A percentile compares a stretch with the other conserved stretches of the same genome.
Conservation (phyloP, 345 rosid species). For the Corchorus olitorius region DNA sequence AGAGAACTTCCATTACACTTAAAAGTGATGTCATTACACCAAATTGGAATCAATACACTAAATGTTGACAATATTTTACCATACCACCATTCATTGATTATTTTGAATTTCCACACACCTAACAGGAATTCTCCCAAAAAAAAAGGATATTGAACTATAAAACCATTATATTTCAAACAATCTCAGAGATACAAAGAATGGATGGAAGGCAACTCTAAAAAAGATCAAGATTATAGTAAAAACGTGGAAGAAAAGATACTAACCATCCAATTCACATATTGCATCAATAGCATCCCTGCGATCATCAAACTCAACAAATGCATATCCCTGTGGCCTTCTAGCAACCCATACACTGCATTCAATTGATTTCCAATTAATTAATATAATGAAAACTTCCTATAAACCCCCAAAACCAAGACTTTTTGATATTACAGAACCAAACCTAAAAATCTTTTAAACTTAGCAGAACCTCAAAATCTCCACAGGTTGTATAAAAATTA, state of each 20-base stretch:
- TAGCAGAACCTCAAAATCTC: too few relatives aligned
- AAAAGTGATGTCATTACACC: too few relatives aligned
- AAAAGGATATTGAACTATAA: background rate
- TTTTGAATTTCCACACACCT: too few relatives aligned
- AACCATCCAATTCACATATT: slow-evolving; percentile 69
- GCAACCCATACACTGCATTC: slow-evolving; percentile 91
- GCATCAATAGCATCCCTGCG: slow-evolving; percentile 84
- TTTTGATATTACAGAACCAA: background rate
- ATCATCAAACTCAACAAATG: slow-evolving; percentile 82
- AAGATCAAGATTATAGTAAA: background rate
- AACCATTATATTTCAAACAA: background rate
- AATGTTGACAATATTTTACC: too few relatives aligned
- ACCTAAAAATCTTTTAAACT: background rate
- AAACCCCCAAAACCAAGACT: background rate
- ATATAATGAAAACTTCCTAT: background rate
- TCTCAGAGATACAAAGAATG: background rate
- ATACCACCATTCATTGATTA: too few relatives aligned
- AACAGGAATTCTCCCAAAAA: too few relatives aligned
- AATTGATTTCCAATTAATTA: slow-evolving; percentile 10
- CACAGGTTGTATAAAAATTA: too few relatives aligned
- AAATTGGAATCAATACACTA: too few relatives aligned
- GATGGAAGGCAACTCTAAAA: background rate
- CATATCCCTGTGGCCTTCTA: slow-evolving; percentile 91
- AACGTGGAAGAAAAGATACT: slow-evolving; percentile 22
- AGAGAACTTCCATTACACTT: too few relatives aligned